Percentiles rank a stretch among this genome's conserved stretches.
Evolutionary conservation across 2,329 filamentous ascomycete species (phyloP).

Genomic region (Venturia effusa): DNA sequence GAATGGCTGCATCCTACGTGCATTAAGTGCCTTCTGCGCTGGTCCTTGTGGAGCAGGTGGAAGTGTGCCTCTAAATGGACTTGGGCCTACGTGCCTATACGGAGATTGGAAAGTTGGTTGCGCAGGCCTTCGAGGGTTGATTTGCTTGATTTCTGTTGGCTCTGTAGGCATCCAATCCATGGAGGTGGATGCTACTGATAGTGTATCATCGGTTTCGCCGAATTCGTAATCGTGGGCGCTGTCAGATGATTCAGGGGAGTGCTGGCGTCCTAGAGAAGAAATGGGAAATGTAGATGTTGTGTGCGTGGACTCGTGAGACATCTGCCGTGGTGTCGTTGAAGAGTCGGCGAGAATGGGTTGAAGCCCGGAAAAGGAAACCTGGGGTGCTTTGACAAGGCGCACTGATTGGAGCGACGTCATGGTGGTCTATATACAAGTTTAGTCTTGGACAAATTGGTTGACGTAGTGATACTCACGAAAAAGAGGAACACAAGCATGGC

Average conservation of each 20-base stretch:
- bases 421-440: constrained; percentile 14
- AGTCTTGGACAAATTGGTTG: neutral
- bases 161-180: constrained; percentile 67
- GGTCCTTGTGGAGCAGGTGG: constrained; percentile 59
- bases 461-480: neutral
- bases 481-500: constrained; percentile 43
- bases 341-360: constrained; percentile 15
- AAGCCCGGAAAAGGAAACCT: constrained; percentile 6
- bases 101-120: constrained; percentile 13
- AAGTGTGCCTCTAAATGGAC: constrained; percentile 59
- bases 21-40: constrained; percentile 51
- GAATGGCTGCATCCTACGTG: constrained; percentile 40
- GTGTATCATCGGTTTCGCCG: constrained; percentile 12
- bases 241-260: constrained; percentile 12
- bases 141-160: constrained; percentile 16
- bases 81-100: constrained; percentile 25
- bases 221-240: constrained; percentile 8
- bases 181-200: constrained; percentile 34
- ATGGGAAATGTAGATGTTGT: constrained; percentile 8
- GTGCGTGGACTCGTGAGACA: neutral
- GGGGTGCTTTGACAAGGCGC: constrained; percentile 35
- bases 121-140: constrained; percentile 16
- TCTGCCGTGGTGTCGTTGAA: constrained; percentile 14
- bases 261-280: constrained; percentile 15
- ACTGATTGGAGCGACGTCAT: constrained; percentile 41